Conservation (phyloP, 108 stramenopile species). For the Nitzschia putrida region DNA sequence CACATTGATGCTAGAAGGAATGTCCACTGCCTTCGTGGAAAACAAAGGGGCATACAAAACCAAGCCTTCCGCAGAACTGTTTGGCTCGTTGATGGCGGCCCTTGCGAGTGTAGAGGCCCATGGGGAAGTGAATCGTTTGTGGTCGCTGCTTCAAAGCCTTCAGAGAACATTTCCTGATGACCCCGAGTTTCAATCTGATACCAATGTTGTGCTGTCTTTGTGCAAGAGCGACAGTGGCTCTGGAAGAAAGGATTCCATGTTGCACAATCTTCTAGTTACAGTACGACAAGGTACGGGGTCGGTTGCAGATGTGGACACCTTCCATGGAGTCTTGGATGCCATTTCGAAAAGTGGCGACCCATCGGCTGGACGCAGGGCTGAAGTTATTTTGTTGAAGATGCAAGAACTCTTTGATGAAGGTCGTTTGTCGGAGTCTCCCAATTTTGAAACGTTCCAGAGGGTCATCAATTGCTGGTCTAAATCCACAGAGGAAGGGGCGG, state of each 20-base stretch:
- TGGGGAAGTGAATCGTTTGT: slow-evolving; percentile 1
- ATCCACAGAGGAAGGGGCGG: slow-evolving; percentile 19
- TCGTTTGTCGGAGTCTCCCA: slow-evolving; percentile 1
- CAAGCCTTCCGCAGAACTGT: slow-evolving; percentile 1
- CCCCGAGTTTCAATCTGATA: background rate
- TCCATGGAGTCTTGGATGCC: slow-evolving; percentile 25
- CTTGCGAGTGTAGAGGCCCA: background rate
- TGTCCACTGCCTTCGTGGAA: slow-evolving; percentile 2
- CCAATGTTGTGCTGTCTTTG: background rate
- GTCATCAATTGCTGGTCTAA: slow-evolving; percentile 39
- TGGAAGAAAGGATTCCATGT: slow-evolving; percentile 9
- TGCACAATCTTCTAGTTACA: slow-evolving; percentile 7
- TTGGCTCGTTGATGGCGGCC: slow-evolving; percentile 2
- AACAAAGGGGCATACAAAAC: background rate
- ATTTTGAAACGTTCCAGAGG: slow-evolving; percentile 31
- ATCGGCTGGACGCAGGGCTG: slow-evolving; percentile 30
- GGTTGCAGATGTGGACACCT: background rate
- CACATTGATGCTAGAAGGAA: slow-evolving; percentile 9
- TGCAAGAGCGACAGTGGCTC: background rate
- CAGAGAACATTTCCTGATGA: slow-evolving; percentile 1
- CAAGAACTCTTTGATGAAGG: slow-evolving; percentile 38
- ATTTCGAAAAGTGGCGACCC: slow-evolving; percentile 15
- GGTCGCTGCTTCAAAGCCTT: background rate
- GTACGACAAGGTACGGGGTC: background rate
- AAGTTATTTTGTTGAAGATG: slow-evolving; percentile 31